These are phyloP conservation scores for Gentiana dahurica DNA, from an alignment of 257 asterid genomes.

Conservation along the genomic window DNA sequence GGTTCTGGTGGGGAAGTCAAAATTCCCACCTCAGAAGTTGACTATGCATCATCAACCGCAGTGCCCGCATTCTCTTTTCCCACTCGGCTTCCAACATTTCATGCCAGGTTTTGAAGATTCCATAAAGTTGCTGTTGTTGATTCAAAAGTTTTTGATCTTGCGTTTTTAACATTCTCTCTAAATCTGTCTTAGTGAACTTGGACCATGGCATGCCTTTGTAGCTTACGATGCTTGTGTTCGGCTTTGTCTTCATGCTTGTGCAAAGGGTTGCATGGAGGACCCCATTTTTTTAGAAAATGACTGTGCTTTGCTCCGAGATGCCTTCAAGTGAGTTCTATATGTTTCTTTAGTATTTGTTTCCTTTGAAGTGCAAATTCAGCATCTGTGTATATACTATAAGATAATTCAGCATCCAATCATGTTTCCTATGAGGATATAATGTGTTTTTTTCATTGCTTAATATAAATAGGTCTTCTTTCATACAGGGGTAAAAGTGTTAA, in stretches of 20 bases:
- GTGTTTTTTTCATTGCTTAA: not conserved
- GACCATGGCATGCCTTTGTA: slow-evolving; percentile 45
- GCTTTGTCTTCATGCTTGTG: slow-evolving; percentile 52
- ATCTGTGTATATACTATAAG: too few species aligned
- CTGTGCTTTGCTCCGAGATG: slow-evolving; percentile 33
- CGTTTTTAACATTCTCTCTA: slow-evolving; percentile 2
- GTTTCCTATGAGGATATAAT: not conserved
- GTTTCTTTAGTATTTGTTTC: slow-evolving; percentile 1
- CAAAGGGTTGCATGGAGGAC: slow-evolving; percentile 46
- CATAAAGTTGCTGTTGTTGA: not conserved
- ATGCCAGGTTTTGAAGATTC: slow-evolving; percentile 27
- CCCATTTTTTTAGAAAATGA: slow-evolving; percentile 48
- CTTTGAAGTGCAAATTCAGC: not conserved
- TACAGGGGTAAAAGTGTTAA: too few species aligned
- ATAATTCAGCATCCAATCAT: not conserved
- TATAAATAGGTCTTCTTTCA: too few species aligned
- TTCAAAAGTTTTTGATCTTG: slow-evolving; percentile 3
- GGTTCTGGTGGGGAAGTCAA: slow-evolving; percentile 25
- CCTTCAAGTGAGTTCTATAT: slow-evolving; percentile 30
- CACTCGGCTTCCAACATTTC: slow-evolving; percentile 38
- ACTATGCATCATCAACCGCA: slow-evolving; percentile 13
- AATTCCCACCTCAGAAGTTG: slow-evolving; percentile 15
- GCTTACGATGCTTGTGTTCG: slow-evolving; percentile 52
- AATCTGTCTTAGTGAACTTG: slow-evolving; percentile 28
- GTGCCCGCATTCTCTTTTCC: slow-evolving; percentile 23